Percentiles rank a stretch among this genome's conserved stretches.
phyloP scores from a whole-genome alignment of 2,329 filamentous ascomycete species.

The Venturiaceae sp. region DNA sequence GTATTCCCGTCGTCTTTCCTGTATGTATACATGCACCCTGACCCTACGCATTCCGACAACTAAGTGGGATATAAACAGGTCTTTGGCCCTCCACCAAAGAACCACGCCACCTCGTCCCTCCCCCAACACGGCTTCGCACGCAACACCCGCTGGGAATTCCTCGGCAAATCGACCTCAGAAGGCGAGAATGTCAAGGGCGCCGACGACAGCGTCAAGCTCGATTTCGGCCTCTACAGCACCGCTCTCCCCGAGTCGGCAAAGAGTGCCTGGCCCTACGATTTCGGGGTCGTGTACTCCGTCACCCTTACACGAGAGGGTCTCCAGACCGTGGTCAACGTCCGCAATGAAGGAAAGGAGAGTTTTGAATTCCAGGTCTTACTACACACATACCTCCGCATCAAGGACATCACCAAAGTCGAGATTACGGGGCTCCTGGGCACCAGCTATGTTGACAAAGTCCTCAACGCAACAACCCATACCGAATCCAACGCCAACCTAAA shows the following conservation, averaged over 20 bases:
- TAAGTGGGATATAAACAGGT: too few species aligned
- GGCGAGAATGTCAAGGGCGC: constrained; percentile 29
- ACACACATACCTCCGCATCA: constrained; percentile 79
- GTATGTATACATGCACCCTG: constrained; percentile 40
- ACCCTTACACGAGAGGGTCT: constrained; percentile 67
- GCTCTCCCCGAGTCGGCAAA: constrained; percentile 60
- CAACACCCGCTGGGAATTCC: constrained; percentile 82
- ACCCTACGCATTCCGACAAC: too few species aligned
- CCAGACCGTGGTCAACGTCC: constrained; percentile 73
- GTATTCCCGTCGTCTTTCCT: constrained; percentile 87
- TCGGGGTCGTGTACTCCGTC: constrained; percentile 88
- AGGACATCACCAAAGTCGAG: constrained; percentile 68
- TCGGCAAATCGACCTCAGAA: constrained; percentile 76
- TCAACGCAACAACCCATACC: constrained; percentile 51
- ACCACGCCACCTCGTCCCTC: constrained; percentile 67
- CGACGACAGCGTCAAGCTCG: constrained; percentile 75
- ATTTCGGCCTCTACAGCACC: constrained; percentile 77
- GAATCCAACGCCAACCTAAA: constrained; percentile 55
- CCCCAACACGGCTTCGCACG: constrained; percentile 94
- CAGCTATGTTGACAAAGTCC: constrained; percentile 76
- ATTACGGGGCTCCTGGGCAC: constrained; percentile 69
- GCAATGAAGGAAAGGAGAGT: constrained; percentile 71
- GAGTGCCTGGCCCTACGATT: constrained; percentile 74
- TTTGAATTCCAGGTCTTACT: constrained; percentile 90
- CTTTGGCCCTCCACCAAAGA: constrained; percentile 72